Evolutionary conservation across 176 grass and related monocot genomes (phyloP), one percentile per base, ranked within the genome.

Genomic region (Musa acuminata): DNA sequence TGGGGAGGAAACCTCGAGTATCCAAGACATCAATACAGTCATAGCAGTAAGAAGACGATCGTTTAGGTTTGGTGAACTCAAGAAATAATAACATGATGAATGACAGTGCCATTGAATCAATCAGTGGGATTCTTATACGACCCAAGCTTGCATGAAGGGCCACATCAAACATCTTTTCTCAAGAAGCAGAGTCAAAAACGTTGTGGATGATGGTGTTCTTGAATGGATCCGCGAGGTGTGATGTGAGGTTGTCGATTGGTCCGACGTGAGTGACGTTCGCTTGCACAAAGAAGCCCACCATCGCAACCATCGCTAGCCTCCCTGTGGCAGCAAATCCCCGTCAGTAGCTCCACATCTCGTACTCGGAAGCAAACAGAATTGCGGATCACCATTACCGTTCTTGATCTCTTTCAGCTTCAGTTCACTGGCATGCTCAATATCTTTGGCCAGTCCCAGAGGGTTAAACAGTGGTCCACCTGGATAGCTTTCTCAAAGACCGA

Each of bases 361-460:
- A 53, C 7, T 16, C 16, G n/a, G 55, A 64, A 72, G 5, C 23
- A 82, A 35, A 57, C 0, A 69, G 13, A 13, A 48, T 19, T 11
- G 3, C 11, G 13, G 8, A 26, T 13, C 1, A 43, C 35, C 35
- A n/a, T 17, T 90, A 90, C 93, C 93, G 17, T 97, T 97, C 85
- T 97, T 96, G 72, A 96, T 96, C 86, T 96, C 93, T 80, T 96
- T 96, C 51, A 96, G 63, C 79, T 90, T 96, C 70, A 79, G 55
- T 68, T 96, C 89, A 21, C 84, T 51, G n/a, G 83, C 87, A 82
- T 82, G 88, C 60, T 93, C 85, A 71, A 90, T 92, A 79, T 97
- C 93, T 62, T 75, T 97, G 20, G 74, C 82, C 0, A 97, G 75
- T 7, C 93, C 93, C 43, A 93, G 68, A 72, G 93, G 93, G 73